Conservation (phyloP, 345 rosid species). For the Populus davidiana region DNA sequence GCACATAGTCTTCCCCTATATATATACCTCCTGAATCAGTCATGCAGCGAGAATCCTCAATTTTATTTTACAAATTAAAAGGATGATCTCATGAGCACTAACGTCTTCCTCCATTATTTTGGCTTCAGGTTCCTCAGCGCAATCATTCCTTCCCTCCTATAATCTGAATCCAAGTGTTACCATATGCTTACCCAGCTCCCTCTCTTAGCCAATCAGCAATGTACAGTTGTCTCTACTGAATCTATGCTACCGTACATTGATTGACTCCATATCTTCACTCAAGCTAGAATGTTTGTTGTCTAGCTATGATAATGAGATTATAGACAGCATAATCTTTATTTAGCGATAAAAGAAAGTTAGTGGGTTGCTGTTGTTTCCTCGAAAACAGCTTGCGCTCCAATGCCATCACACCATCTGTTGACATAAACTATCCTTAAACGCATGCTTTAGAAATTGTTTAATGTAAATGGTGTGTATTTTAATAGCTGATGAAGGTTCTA, state of each 20-base stretch:
- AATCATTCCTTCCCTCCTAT: conserved; percentile 18
- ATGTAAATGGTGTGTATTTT: conserved; percentile 9
- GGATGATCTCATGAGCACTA: conserved; percentile 33
- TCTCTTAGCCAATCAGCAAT: conserved; percentile 8
- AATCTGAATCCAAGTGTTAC: conserved; percentile 21
- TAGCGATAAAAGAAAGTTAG: conserved; percentile 16
- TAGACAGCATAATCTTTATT: not conserved
- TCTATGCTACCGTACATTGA: not conserved
- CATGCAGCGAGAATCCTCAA: conserved; percentile 9
- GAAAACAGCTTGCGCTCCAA: conserved; percentile 37
- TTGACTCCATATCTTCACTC: not conserved
- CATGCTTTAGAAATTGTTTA: conserved; percentile 32
- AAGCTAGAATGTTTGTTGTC: not conserved
- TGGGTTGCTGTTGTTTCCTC: conserved; percentile 41
- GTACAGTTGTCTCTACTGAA: conserved; percentile 15
- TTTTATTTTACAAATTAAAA: not conserved
- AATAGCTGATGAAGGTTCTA: conserved; percentile 42
- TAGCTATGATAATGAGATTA: not conserved
- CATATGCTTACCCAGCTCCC: conserved; percentile 18
- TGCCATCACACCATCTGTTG: conserved; percentile 35
- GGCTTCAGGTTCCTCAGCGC: conserved; percentile 7
- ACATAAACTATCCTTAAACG: conserved; percentile 19
- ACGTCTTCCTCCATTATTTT: conserved; percentile 22
- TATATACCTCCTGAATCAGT: conserved; percentile 1
- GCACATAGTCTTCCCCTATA: conserved; percentile 10